Evolutionary conservation across 768 basidiomycete species (phyloP), one percentile per base, ranked within the genome.

Genomic region (Saitozyma sp.): DNA sequence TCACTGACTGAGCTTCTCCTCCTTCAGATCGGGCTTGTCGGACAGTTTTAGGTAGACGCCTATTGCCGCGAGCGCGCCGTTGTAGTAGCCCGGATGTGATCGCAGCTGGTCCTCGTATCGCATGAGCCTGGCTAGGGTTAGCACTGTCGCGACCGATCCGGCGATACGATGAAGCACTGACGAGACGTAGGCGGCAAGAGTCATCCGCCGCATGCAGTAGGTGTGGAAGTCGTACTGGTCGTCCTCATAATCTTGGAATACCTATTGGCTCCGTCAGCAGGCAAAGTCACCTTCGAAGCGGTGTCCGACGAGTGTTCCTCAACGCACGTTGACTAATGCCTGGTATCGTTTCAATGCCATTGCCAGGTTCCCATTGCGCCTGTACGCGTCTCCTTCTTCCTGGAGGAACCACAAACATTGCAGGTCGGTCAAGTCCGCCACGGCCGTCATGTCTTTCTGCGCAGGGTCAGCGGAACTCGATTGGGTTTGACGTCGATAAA

Each of bases 201-300:
- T 95, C 71, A 88, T 90, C 70, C 90, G 92, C 57, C 96, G 87
- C 68, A 97, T 68, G 67, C 91, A 91, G 78, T 97, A 99, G 8
- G 89, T 87, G 77, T 99, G 96, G 84, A 99, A 99, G 79, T 99
- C 96, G 70, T 89, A 97, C 80, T 98, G 93, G 73, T 96, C 94
- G 68, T 97, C 92, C 66, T 96, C 92, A 66, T 90, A 85, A 56
- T 89, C 89, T 57, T 88, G 84, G 77, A 95, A 97, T 14, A 88
- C 81, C 90, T 91, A 63, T 46, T 38, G 0, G 50, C 56, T 20
- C 50, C 41, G 58, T 56, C 50, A 51, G 63, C 11, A 19, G 29
- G 0, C 10, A 49, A 46, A 13, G 20, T 11, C 41, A 17, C 37
- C 46, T 19, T 19, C 42, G 9, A 39, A 42, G 17, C 9, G 48